Evolutionary conservation across 2,329 filamentous ascomycete species (phyloP).

Genomic region (Raffaelea deltoideospora): DNA sequence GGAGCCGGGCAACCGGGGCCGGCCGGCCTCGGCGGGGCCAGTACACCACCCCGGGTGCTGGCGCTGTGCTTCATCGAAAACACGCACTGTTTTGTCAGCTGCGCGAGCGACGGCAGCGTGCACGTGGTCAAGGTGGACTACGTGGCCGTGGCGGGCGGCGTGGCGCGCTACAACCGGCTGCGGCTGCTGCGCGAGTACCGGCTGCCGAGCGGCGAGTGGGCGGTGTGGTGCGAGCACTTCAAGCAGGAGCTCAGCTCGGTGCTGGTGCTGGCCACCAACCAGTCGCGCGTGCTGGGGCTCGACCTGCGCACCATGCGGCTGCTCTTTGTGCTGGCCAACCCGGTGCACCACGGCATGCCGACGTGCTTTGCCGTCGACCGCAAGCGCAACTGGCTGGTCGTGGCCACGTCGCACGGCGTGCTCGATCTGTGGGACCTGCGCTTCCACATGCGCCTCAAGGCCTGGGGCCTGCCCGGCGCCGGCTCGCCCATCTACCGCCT

Average conservation of each 20-base stretch:
- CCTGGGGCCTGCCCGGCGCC: conserved; percentile 66
- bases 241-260: conserved; percentile 70
- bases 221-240: conserved; percentile 86
- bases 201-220: conserved; percentile 58
- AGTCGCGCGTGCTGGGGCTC: conserved; percentile 66
- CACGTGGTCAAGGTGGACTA: conserved; percentile 73
- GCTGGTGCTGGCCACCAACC: conserved; percentile 73
- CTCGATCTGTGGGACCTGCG: conserved; percentile 91
- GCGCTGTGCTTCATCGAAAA: conserved; percentile 84
- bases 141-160: conserved; percentile 10
- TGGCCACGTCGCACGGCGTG: conserved; percentile 87
- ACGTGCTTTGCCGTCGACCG: conserved; percentile 84
- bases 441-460: conserved; percentile 77
- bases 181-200: conserved; percentile 66
- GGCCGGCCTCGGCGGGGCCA: background rate
- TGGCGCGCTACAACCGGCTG: conserved; percentile 59
- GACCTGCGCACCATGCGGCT: conserved; percentile 78
- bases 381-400: conserved; percentile 74
- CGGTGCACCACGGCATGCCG: conserved; percentile 78
- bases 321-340: conserved; percentile 69
- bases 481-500: conserved; percentile 69
- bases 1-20: background rate
- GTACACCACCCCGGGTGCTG: conserved; percentile 47
- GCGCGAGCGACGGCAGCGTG: conserved; percentile 77
- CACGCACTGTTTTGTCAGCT: conserved; percentile 85